phyloP scores from a whole-genome alignment of 2,329 filamentous ascomycete species.

The Penicillium sp. region DNA sequence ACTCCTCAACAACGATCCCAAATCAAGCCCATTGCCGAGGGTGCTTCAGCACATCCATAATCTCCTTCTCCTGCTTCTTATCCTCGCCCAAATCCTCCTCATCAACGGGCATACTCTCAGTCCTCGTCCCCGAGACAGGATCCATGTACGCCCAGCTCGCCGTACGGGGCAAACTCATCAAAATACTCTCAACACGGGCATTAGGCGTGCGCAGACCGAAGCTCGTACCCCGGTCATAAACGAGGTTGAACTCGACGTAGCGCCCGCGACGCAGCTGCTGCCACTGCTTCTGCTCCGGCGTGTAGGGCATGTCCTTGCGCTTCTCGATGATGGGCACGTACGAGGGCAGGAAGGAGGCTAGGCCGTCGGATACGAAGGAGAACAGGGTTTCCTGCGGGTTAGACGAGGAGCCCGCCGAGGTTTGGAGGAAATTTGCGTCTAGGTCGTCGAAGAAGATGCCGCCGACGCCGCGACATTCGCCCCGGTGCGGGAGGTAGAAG shows the following conservation, averaged over 20 bases:
- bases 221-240: slow-evolving; percentile 91
- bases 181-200: slow-evolving; percentile 88
- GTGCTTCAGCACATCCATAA: slow-evolving; percentile 70
- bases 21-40: slow-evolving; percentile 62
- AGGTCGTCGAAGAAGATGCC: slow-evolving; percentile 99
- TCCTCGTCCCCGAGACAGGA: slow-evolving; percentile 49
- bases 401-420: slow-evolving; percentile 56
- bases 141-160: slow-evolving; percentile 98
- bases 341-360: slow-evolving; percentile 83
- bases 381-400: slow-evolving; percentile 89
- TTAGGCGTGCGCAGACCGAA: slow-evolving; percentile 94
- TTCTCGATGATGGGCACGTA: slow-evolving; percentile 87
- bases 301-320: slow-evolving; percentile 90
- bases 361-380: slow-evolving; percentile 80
- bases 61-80: slow-evolving; percentile 65
- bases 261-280: slow-evolving; percentile 91
- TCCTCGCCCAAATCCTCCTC: slow-evolving; percentile 39
- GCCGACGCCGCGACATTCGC: slow-evolving; percentile 82
- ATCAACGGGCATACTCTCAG: slow-evolving; percentile 51
- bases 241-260: slow-evolving; percentile 98
- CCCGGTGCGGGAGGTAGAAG: slow-evolving; percentile 90
- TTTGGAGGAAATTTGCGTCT: slow-evolving; percentile 59
- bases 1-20: background rate
- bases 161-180: slow-evolving; percentile 94
- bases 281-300: slow-evolving; percentile 86